Percentiles rank a stretch among this genome's conserved stretches.
Evolutionary conservation across 1,284 basidiomycete species (phyloP).

Genomic region (Cronartium quercuum): DNA sequence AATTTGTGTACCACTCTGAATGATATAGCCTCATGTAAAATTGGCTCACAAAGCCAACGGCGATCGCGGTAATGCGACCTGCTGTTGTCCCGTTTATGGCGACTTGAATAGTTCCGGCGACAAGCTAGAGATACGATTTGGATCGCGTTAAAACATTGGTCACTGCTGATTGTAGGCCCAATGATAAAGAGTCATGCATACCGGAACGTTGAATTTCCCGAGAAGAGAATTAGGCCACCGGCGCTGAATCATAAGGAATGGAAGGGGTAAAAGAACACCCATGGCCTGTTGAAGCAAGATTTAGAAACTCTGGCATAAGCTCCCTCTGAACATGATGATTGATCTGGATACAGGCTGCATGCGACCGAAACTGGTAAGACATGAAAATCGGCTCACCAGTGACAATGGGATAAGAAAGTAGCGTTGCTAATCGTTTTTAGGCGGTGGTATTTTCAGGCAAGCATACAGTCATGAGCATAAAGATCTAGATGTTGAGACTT

Average conservation of each 20-base stretch:
- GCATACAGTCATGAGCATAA: no score
- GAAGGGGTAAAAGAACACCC: constrained; percentile 28
- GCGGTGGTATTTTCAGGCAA: no score
- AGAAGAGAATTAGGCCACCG: constrained; percentile 7
- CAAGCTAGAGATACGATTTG: constrained; percentile 5
- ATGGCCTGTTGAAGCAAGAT: not conserved
- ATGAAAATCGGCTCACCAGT: constrained; percentile 8
- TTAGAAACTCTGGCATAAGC: no score
- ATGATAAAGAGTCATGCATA: not conserved
- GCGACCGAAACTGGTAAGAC: no score
- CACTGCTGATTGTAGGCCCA: not conserved
- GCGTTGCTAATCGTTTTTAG: constrained; percentile 12
- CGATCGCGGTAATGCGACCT: constrained; percentile 27
- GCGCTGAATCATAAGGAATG: constrained; percentile 22
- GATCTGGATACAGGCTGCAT: no score
- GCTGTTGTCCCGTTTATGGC: constrained; percentile 38
- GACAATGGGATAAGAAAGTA: constrained; percentile 35
- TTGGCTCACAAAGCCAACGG: constrained; percentile 37
- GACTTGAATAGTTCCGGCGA: constrained; percentile 38
- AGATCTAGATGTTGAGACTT: no score
- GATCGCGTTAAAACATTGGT: not conserved
- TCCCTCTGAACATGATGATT: no score
- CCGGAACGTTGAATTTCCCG: constrained; percentile 32
- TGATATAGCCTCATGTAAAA: constrained; percentile 34
- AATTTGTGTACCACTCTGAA: constrained; percentile 19